A percentile compares a stretch with the other conserved stretches of the same genome.
Evolutionary conservation across 140 eudicot species (phyloP).

Genomic region (Senecio squalidus): DNA sequence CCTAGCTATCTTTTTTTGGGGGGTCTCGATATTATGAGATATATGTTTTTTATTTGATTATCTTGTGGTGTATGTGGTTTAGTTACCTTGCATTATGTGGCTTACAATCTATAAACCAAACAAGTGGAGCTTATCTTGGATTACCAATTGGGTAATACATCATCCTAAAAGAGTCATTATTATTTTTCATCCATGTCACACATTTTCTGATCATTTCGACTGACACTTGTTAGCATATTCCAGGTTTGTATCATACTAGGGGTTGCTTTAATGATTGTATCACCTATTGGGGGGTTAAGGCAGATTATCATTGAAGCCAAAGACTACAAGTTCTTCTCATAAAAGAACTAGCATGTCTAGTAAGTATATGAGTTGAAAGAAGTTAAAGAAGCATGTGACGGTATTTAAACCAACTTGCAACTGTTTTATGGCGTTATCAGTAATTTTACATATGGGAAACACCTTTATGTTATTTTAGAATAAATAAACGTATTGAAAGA

Average conservation of each 20-base stretch:
- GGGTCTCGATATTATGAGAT: background rate
- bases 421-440: background rate
- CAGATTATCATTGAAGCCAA: constrained; percentile 58
- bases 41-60: background rate
- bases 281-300: constrained; percentile 75
- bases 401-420: too few species aligned
- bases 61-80: constrained; percentile 2
- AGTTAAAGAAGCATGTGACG: background rate
- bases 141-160: constrained; percentile 70
- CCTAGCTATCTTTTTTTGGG: background rate
- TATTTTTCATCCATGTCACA: background rate
- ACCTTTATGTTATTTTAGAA: background rate
- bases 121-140: constrained; percentile 59
- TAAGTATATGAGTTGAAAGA: background rate
- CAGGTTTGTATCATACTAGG: constrained; percentile 64
- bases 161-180: background rate
- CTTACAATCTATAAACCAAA: constrained; percentile 54
- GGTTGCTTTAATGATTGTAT: constrained; percentile 47
- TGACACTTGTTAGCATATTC: constrained; percentile 1
- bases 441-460: constrained; percentile 6
- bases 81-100: constrained; percentile 84
- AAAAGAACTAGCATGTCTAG: background rate
- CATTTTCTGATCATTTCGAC: background rate
- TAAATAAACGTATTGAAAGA: constrained; percentile 6
- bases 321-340: constrained; percentile 51